Base-by-base conservation (phyloP, 2,329 filamentous ascomycete species). In the Venturia oleaginea region DNA sequence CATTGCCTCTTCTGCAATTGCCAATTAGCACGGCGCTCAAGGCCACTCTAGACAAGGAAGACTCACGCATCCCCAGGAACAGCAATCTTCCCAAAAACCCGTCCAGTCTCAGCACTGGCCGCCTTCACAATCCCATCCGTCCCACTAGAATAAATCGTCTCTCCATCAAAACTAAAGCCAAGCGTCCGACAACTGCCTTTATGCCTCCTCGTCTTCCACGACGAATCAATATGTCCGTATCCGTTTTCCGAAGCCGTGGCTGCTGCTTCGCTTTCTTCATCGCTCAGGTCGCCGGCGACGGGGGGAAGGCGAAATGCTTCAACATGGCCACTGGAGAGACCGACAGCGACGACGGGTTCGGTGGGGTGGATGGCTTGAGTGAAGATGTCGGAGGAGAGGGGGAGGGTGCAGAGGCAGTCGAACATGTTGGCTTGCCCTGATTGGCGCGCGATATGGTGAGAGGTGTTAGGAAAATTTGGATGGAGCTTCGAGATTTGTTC, bases 151-250 rank as follows among this genome's bases (percentile, higher is more conserved):
- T 81, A 86, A 77, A 82, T 76, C 80, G 87, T 81, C 68, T 84
- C 79, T 19, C 93, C 94, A 73, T 97, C 92, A 65, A 85, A 76
- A 68, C 86, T 88, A 76, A 92, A 97, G 4, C 83, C 86, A 64
- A 97, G 78, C 66, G 86, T 87, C 63, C 94, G 84, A 73, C 93
- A 97, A 81, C 92, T 97, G 15, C 92, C 93, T 80, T 96, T 96
- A 78, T 99, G 94, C 67, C 94, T 84, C 69, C 87, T 83, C 5
- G 94, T 97, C 70, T 85, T 84, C 94, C 94, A 99, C 66, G 87
- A 79, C 0, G 88, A 91, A 69, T 92, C 89, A 67, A 97, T 89
- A 64, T 87, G 85, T 54, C 87, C 89, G 67, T 84, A 88, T 13
- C 91, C 91, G 70, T 80, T 82, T 69, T 80, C 79, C 30, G 79